phyloP scores from a whole-genome alignment of 1,139 yeast species.

The Saccharomyces hybrid region DNA sequence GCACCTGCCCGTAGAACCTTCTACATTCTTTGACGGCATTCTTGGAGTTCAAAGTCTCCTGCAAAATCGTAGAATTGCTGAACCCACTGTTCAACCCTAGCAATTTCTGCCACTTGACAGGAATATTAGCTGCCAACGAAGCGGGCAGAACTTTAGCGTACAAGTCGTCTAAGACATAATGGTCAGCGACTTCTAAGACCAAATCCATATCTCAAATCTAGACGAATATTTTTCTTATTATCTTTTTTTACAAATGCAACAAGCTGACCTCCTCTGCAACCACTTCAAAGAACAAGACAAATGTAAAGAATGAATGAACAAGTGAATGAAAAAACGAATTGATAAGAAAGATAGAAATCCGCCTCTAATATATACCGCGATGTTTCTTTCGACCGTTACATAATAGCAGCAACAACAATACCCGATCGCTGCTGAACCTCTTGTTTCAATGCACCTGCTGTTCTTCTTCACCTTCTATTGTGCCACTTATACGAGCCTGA shows the following conservation, averaged over 20 bases:
- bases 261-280: background rate
- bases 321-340: too few relatives aligned
- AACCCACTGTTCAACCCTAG: conserved; percentile 21
- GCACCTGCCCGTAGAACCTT: conserved; percentile 41
- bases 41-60: conserved; percentile 16
- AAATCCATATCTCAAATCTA: conserved; percentile 57
- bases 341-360: background rate
- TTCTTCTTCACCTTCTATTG: conserved; percentile 1
- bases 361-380: background rate
- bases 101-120: conserved; percentile 29
- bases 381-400: background rate
- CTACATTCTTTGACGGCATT: conserved; percentile 21
- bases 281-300: background rate
- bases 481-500: background rate
- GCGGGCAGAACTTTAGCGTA: conserved; percentile 59
- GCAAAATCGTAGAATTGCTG: conserved; percentile 18
- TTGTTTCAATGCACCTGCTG: background rate
- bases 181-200: conserved; percentile 71
- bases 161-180: conserved; percentile 58
- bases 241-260: background rate
- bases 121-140: conserved; percentile 34
- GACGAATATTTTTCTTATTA: background rate
- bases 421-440: background rate
- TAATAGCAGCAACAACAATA: conserved; percentile 1
- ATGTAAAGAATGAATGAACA: background rate